These are phyloP conservation scores for Yamadazyma phyllophila DNA, from an alignment of 805 yeast species.

Conservation along the genomic window DNA sequence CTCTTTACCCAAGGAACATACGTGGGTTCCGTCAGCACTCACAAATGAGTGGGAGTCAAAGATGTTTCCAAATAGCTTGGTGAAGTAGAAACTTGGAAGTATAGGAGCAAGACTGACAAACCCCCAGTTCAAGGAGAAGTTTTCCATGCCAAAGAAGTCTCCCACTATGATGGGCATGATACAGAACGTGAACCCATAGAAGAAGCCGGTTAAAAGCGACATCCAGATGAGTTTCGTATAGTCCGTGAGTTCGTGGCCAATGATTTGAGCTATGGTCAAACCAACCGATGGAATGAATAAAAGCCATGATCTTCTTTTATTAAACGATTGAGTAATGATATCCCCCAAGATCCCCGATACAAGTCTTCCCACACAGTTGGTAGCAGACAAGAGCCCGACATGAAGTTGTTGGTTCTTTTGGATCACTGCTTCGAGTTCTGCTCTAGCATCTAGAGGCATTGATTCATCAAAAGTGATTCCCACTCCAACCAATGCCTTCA, in stretches of 20 bases:
- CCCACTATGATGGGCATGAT: constrained; percentile 74
- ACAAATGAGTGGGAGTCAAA: constrained; percentile 49
- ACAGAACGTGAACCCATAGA: constrained; percentile 73
- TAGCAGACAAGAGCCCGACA: constrained; percentile 67
- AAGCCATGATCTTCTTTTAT: constrained; percentile 51
- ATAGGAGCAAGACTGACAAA: constrained; percentile 65
- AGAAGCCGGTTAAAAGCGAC: constrained; percentile 62
- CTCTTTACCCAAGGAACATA: constrained; percentile 30
- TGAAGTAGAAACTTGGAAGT: constrained; percentile 56
- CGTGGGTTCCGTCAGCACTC: constrained; percentile 10
- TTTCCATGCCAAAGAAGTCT: constrained; percentile 66
- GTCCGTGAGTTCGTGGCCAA: constrained; percentile 37
- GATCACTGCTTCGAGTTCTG: constrained; percentile 30
- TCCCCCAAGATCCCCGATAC: constrained; percentile 66
- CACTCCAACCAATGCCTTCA: constrained; percentile 31
- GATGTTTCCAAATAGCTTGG: constrained; percentile 58
- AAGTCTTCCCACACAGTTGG: constrained; percentile 66
- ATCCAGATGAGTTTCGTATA: constrained; percentile 44
- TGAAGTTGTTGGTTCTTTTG: constrained; percentile 65
- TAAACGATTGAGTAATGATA: constrained; percentile 44
- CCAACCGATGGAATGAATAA: constrained; percentile 52
- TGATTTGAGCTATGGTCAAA: constrained; percentile 48
- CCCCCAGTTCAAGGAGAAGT: constrained; percentile 75
- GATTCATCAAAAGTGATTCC: constrained; percentile 24
- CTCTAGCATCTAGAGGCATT: constrained; percentile 9